A percentile compares a stretch with the other conserved stretches of the same genome.
Conservation (phyloP, 176 grass and related monocot genomes). For the Hyparrhenia diplandra region DNA sequence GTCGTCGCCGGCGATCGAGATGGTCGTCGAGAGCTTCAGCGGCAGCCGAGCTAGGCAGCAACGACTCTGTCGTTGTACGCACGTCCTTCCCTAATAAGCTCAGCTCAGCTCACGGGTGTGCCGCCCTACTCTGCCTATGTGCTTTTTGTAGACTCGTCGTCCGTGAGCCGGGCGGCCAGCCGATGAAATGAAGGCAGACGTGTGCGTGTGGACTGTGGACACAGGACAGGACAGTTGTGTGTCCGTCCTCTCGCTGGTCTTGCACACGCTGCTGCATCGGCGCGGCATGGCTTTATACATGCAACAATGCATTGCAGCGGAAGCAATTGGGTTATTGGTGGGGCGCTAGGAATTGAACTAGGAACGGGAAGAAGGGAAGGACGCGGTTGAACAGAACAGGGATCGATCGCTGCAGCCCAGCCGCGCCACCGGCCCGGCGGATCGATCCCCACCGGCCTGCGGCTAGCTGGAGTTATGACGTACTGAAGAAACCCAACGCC, state of each 20-base stretch:
- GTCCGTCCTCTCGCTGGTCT: not conserved
- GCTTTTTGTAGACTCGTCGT: not conserved
- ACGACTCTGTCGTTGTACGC: not conserved
- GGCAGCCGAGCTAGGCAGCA: not conserved
- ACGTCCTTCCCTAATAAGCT: not conserved
- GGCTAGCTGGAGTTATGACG: no score
- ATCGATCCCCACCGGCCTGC: not conserved
- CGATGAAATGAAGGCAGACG: not conserved
- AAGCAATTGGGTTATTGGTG: not conserved
- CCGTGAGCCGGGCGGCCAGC: not conserved
- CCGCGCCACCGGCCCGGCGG: not conserved
- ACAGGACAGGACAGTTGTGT: not conserved
- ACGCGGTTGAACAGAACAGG: not conserved
- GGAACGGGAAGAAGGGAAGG: not conserved
- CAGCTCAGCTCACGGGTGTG: not conserved
- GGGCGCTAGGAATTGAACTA: no score
- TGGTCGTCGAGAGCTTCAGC: not conserved
- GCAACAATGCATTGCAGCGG: not conserved
- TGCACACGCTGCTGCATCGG: not conserved
- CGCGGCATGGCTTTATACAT: conserved; percentile 14
- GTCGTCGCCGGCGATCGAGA: not conserved
- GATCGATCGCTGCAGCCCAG: not conserved
- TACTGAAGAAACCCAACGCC: not conserved
- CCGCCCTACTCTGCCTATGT: not conserved
- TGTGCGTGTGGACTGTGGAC: not conserved